phyloP scores from a whole-genome alignment of 768 basidiomycete species.

The Fomitopsis pulvina region DNA sequence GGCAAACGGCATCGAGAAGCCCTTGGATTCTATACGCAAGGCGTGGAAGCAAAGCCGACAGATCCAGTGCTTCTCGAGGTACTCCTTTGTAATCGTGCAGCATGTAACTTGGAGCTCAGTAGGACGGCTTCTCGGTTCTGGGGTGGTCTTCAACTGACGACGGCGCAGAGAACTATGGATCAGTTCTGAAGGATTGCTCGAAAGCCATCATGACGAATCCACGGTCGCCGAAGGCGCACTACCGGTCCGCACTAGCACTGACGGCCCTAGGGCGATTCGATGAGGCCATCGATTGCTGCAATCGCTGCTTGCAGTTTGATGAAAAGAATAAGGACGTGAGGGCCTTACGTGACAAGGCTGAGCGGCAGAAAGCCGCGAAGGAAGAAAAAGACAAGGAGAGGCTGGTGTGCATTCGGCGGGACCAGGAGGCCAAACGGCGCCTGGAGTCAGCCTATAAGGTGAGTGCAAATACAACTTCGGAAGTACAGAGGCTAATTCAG shows the following conservation, averaged over 20 bases:
- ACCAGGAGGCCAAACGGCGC: slow-evolving; percentile 44
- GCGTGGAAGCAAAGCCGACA: slow-evolving; percentile 76
- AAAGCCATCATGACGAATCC: slow-evolving; percentile 57
- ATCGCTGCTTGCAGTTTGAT: slow-evolving; percentile 58
- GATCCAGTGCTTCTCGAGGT: slow-evolving; percentile 53
- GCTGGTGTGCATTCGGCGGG: slow-evolving; percentile 40
- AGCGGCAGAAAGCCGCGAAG: slow-evolving; percentile 40
- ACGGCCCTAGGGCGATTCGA: slow-evolving; percentile 65
- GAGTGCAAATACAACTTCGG: slow-evolving; percentile 18
- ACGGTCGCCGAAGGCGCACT: slow-evolving; percentile 75
- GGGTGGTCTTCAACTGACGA: neutral
- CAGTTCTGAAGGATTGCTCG: slow-evolving; percentile 81
- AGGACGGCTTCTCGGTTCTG: slow-evolving; percentile 1
- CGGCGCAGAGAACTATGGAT: slow-evolving; percentile 77
- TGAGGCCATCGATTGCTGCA: slow-evolving; percentile 82
- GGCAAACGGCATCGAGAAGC: slow-evolving; percentile 87
- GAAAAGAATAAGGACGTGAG: slow-evolving; percentile 48
- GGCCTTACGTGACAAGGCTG: slow-evolving; percentile 40
- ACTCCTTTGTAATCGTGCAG: slow-evolving; percentile 84
- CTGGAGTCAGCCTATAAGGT: slow-evolving; percentile 64
- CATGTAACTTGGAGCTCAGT: slow-evolving; percentile 89
- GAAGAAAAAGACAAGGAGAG: slow-evolving; percentile 46
- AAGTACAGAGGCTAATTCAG: slow-evolving; percentile 1
- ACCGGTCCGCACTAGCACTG: slow-evolving; percentile 77
- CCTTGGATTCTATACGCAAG: slow-evolving; percentile 83